These are phyloP conservation scores for Colletotrichum echinochloae DNA, from an alignment of 2,329 filamentous ascomycete species.

Conservation along the genomic window DNA sequence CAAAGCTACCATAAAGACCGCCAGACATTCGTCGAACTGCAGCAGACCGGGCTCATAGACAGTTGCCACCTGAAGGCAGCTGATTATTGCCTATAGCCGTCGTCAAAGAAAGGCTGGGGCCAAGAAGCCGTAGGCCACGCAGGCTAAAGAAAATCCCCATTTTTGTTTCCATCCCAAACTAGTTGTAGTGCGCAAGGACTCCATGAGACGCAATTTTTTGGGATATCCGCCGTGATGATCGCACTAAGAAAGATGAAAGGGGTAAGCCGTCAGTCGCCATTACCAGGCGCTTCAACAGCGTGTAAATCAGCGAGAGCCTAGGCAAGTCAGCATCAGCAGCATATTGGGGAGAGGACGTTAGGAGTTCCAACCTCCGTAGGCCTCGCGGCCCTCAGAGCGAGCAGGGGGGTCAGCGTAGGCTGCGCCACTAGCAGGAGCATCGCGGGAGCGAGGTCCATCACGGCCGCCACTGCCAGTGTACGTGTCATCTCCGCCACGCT, in stretches of 20 bases:
- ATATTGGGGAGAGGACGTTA: conserved; percentile 12
- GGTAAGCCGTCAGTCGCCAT: conserved; percentile 24
- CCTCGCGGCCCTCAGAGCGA: conserved; percentile 58
- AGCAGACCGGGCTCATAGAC: conserved; percentile 6
- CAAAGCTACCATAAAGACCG: conserved; percentile 42
- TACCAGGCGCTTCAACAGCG: conserved; percentile 8
- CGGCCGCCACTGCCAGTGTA: conserved; percentile 49
- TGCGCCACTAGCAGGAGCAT: conserved; percentile 52
- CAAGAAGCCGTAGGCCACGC: conserved; percentile 23
- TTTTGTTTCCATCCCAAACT: conserved; percentile 39
- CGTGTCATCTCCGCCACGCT: conserved; percentile 51
- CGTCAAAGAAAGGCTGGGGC: conserved; percentile 15
- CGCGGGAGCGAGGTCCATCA: conserved; percentile 55
- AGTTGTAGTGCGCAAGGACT: conserved; percentile 42
- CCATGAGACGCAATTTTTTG: conserved; percentile 41
- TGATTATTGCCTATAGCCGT: conserved; percentile 18
- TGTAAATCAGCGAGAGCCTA: conserved; percentile 46
- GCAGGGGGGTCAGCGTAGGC: conserved; percentile 57
- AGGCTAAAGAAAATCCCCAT: conserved; percentile 35
- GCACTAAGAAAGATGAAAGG: conserved; percentile 32
- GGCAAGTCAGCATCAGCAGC: conserved; percentile 22
- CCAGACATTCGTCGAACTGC: conserved; percentile 34
- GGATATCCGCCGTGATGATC: conserved; percentile 41
- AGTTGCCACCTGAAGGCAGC: conserved; percentile 11
- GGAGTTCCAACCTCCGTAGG: conserved; percentile 56